phyloP scores from a whole-genome alignment of 2,329 filamentous ascomycete genomes.

The Clonostachys byssicola region DNA sequence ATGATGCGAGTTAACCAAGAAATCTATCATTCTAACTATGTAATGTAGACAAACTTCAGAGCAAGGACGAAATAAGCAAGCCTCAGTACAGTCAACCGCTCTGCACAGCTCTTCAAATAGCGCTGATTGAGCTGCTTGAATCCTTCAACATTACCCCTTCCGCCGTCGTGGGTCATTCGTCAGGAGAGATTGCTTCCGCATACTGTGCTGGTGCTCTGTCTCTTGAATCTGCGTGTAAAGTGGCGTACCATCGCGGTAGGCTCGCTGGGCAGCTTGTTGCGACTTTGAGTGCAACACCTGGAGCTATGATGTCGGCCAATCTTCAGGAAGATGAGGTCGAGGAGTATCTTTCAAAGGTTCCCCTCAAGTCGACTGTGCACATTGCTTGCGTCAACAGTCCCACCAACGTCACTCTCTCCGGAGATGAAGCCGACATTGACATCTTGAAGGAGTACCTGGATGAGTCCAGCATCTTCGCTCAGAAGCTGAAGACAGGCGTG shows the following conservation, averaged over 20 bases:
- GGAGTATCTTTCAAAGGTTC: neutral
- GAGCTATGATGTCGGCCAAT: slow-evolving; percentile 24
- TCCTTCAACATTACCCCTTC: slow-evolving; percentile 17
- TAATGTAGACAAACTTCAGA: slow-evolving; percentile 5
- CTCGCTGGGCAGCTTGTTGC: slow-evolving; percentile 5
- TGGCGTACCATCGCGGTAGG: slow-evolving; percentile 12
- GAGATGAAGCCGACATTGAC: slow-evolving; percentile 19
- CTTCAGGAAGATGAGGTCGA: slow-evolving; percentile 5
- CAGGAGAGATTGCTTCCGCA: slow-evolving; percentile 32
- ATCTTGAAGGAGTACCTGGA: neutral
- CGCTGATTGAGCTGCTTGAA: slow-evolving; percentile 26
- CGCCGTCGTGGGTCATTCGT: slow-evolving; percentile 29
- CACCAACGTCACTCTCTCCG: slow-evolving; percentile 38
- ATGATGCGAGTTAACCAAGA: neutral
- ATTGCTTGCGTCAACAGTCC: slow-evolving; percentile 42
- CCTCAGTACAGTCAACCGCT: slow-evolving; percentile 24
- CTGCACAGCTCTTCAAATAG: slow-evolving; percentile 3
- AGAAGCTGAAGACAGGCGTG: slow-evolving; percentile 7
- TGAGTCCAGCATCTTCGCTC: neutral
- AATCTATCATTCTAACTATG: neutral
- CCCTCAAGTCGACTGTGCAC: neutral
- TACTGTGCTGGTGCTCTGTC: slow-evolving; percentile 12
- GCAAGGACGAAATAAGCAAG: slow-evolving; percentile 17
- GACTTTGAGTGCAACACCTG: slow-evolving; percentile 9
- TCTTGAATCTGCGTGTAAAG: slow-evolving; percentile 8